A percentile compares a stretch with the other conserved stretches of the same genome.
Evolutionary conservation across 352 stramenopile species (phyloP).

Genomic region (Phytophthora pistaciae): DNA sequence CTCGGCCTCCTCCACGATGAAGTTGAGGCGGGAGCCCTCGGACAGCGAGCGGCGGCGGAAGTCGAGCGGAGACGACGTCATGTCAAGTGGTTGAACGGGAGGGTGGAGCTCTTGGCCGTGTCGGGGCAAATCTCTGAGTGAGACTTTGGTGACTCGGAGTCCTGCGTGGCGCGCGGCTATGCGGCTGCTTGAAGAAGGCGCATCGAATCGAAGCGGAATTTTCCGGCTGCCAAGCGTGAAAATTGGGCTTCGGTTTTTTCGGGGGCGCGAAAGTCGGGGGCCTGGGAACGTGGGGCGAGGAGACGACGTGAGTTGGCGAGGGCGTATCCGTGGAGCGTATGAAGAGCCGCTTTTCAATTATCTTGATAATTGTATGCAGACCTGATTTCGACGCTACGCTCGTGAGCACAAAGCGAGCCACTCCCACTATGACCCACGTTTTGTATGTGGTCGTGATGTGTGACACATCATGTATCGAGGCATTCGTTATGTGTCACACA

Average conservation of each 20-base stretch:
- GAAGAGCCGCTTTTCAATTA: too few species aligned
- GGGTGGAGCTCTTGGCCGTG: conserved; percentile 14
- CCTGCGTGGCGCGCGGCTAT: not conserved
- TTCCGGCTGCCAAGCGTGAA: not conserved
- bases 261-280: not conserved
- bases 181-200: conserved; percentile 24
- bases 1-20: not conserved
- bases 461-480: too few species aligned
- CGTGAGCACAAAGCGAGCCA: too few species aligned
- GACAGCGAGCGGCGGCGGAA: conserved; percentile 26
- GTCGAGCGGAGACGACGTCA: conserved; percentile 13
- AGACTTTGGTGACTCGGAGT: conserved; percentile 1
- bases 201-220: conserved; percentile 1
- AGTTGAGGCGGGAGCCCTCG: conserved; percentile 14
- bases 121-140: conserved; percentile 25
- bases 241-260: not conserved
- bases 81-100: not conserved
- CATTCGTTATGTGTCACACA: too few species aligned
- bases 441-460: too few species aligned
- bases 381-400: too few species aligned
- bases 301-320: not conserved
- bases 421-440: too few species aligned
- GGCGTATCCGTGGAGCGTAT: too few species aligned
- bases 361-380: too few species aligned
- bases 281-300: not conserved